Conservation (phyloP, 768 basidiomycete genomes). For the Rhizopogon sp. region DNA sequence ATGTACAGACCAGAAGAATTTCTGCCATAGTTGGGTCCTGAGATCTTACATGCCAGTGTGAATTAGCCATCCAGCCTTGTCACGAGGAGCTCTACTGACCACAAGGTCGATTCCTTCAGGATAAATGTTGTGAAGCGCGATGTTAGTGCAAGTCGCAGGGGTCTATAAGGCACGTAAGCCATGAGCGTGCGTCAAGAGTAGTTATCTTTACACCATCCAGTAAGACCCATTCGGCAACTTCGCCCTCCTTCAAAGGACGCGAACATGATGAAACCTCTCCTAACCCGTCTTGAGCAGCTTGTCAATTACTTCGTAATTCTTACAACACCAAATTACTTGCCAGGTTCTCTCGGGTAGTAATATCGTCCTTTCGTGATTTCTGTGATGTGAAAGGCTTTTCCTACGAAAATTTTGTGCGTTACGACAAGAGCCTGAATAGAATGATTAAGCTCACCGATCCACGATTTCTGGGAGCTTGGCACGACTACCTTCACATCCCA, state of each 20-base stretch:
- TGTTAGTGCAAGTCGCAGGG: conserved; percentile 88
- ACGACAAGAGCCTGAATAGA: neutral
- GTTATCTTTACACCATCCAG: conserved; percentile 61
- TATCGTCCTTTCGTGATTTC: conserved; percentile 66
- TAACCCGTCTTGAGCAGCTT: conserved; percentile 40
- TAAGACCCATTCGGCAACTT: conserved; percentile 88
- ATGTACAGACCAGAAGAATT: conserved; percentile 66
- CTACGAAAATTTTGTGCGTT: conserved; percentile 32
- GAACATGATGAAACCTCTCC: conserved; percentile 63
- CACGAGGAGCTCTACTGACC: conserved; percentile 35
- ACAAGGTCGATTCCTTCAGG: conserved; percentile 87
- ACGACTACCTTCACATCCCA: conserved; percentile 81
- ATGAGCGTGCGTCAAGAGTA: neutral
- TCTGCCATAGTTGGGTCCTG: conserved; percentile 81
- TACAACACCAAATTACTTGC: conserved; percentile 21
- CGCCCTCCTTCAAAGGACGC: conserved; percentile 68
- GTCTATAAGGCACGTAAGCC: conserved; percentile 41
- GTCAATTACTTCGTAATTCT: neutral
- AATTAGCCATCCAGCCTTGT: neutral
- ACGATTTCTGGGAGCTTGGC: conserved; percentile 79
- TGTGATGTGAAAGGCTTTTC: conserved; percentile 77
- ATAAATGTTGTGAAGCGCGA: conserved; percentile 86
- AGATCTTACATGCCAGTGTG: conserved; percentile 44
- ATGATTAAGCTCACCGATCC: conserved; percentile 59
- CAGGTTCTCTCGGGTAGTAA: conserved; percentile 67